These are phyloP conservation scores for Phlebiopsis gigantea DNA, from an alignment of 768 basidiomycete genomes.

Conservation along the genomic window DNA sequence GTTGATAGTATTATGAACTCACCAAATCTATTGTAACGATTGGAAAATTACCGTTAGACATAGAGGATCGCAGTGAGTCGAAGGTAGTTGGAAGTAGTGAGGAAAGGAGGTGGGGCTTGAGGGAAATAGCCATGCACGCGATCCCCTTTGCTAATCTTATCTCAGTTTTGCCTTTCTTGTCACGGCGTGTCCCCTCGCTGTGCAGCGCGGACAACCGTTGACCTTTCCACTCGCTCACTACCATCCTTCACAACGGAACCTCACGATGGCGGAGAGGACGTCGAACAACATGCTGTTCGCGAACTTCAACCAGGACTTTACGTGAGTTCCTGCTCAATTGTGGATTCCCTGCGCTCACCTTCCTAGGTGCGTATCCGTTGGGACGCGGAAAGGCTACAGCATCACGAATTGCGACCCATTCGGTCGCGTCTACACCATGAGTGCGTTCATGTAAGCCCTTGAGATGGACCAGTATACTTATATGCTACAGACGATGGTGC, in stretches of 20 bases:
- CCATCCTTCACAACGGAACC: background rate
- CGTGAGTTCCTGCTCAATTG: conserved; percentile 41
- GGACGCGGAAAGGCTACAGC: conserved; percentile 91
- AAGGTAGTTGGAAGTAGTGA: background rate
- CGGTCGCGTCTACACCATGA: conserved; percentile 91
- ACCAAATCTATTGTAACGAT: conserved; percentile 13
- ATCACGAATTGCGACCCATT: conserved; percentile 99
- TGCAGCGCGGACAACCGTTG: background rate
- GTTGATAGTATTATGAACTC: background rate
- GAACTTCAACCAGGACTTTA: conserved; percentile 98
- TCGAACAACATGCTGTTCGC: conserved; percentile 69
- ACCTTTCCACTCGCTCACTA: background rate
- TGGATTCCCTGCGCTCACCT: conserved; percentile 4
- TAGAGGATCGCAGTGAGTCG: background rate
- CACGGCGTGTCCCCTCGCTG: background rate
- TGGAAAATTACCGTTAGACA: conserved; percentile 1
- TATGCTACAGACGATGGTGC: conserved; percentile 75
- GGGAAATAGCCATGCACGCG: background rate
- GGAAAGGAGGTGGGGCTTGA: background rate
- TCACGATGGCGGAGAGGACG: conserved; percentile 31
- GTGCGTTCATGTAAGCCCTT: conserved; percentile 41
- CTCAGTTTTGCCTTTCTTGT: background rate
- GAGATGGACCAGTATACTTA: background rate
- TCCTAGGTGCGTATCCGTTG: conserved; percentile 82
- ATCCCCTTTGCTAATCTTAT: background rate